Percentiles rank a stretch among this genome's conserved stretches.
Conservation (phyloP, 169 alveolate genomes). For the Fabrea salina region DNA sequence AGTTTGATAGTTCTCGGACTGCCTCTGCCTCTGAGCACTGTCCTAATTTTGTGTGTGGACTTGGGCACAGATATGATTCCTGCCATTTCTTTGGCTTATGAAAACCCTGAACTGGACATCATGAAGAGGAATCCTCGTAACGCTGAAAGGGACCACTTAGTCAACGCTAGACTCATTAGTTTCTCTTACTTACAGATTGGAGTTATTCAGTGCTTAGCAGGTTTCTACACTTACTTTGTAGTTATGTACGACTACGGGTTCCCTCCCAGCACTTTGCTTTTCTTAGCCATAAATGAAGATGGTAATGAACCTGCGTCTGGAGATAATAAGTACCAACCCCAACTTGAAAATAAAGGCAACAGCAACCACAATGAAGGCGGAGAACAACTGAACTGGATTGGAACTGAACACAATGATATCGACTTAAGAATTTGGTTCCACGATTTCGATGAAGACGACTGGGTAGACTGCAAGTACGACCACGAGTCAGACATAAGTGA, state of each 20-base stretch:
- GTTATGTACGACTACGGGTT: conserved; percentile 83
- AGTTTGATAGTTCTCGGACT: conserved; percentile 56
- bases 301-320: conserved; percentile 51
- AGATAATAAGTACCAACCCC: conserved; percentile 54
- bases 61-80: conserved; percentile 84
- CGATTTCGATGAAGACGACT: neutral
- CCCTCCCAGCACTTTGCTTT: conserved; percentile 53
- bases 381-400: neutral
- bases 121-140: conserved; percentile 74
- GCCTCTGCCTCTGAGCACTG: conserved; percentile 78
- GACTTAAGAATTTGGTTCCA: conserved; percentile 7
- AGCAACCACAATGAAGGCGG: neutral
- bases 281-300: conserved; percentile 40
- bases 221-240: conserved; percentile 71
- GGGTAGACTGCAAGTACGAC: conserved; percentile 25
- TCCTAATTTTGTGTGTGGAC: conserved; percentile 69
- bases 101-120: conserved; percentile 78
- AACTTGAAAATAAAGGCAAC: conserved; percentile 40
- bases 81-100: conserved; percentile 80
- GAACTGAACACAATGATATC: conserved; percentile 21
- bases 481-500: neutral
- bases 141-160: conserved; percentile 68
- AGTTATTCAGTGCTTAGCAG: conserved; percentile 65
- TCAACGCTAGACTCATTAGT: conserved; percentile 67
- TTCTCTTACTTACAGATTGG: conserved; percentile 80